phyloP scores from a whole-genome alignment of 768 basidiomycete species.

The Lentinula boryana region DNA sequence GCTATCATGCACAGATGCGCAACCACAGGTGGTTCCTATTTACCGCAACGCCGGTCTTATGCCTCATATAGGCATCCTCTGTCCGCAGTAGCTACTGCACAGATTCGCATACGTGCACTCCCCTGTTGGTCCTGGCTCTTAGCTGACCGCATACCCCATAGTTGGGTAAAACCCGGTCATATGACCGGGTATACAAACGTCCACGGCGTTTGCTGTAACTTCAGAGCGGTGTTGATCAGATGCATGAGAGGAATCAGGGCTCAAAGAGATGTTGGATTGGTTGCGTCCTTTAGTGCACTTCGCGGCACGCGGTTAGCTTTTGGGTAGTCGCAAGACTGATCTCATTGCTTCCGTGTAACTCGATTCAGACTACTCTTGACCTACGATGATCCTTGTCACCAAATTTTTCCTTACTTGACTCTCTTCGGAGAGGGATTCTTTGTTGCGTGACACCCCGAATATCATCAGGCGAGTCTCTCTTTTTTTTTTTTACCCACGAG shows the following conservation, averaged over 20 bases:
- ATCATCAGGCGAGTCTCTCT: background rate
- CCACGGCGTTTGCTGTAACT: background rate
- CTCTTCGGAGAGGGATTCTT: background rate
- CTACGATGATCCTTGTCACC: background rate
- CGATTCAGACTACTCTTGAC: slow-evolving; percentile 8
- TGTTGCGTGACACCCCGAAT: background rate
- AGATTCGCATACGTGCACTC: background rate
- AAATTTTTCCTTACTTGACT: background rate
- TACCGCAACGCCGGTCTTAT: background rate
- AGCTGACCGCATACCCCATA: background rate
- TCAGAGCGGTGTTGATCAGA: background rate
- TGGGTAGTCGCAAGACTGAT: background rate
- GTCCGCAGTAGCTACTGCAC: background rate
- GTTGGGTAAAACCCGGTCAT: background rate
- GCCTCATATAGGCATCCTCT: background rate
- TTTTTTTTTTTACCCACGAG: too few species aligned
- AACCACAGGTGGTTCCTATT: background rate
- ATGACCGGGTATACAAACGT: background rate
- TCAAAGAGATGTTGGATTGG: background rate
- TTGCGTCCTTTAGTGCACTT: slow-evolving; percentile 9
- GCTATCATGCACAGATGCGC: background rate
- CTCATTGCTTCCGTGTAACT: slow-evolving; percentile 1
- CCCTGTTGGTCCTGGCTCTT: background rate
- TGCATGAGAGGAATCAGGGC: background rate
- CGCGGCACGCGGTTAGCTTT: slow-evolving; percentile 1